These are phyloP conservation scores for Ambispora gerdemannii DNA, from an alignment of 192 early-diverging fungal genomes.

Conservation along the genomic window DNA sequence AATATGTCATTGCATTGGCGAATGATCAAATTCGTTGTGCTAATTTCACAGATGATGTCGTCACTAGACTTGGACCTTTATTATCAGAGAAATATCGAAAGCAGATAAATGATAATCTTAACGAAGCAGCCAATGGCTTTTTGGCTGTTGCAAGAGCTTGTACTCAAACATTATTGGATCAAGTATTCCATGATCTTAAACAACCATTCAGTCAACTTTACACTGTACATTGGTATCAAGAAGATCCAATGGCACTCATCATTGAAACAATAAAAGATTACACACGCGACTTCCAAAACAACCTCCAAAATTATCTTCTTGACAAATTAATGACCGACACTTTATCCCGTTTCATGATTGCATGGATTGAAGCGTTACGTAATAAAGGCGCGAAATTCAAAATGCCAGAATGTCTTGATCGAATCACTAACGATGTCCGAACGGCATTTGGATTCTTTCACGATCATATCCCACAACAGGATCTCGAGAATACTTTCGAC, in stretches of 20 bases:
- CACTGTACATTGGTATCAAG: constrained; percentile 87
- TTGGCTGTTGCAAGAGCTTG: constrained; percentile 80
- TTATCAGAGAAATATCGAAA: constrained; percentile 59
- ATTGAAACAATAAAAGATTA: constrained; percentile 96
- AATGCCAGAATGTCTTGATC: constrained; percentile 61
- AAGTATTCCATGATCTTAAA: constrained; percentile 78
- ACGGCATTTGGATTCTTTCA: constrained; percentile 75
- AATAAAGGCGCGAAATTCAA: constrained; percentile 76
- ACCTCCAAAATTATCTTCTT: constrained; percentile 88
- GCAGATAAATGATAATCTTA: constrained; percentile 62
- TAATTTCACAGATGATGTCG: constrained; percentile 84
- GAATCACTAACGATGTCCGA: constrained; percentile 73
- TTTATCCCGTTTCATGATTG: constrained; percentile 78
- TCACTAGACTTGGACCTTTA: constrained; percentile 53
- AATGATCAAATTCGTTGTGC: constrained; percentile 92
- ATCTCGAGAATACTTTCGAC: constrained; percentile 79
- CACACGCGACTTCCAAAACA: constrained; percentile 77
- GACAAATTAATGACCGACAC: constrained; percentile 82
- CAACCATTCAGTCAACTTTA: constrained; percentile 74
- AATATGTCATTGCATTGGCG: constrained; percentile 93
- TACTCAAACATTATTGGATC: constrained; percentile 73
- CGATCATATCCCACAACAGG: constrained; percentile 63
- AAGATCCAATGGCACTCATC: constrained; percentile 79
- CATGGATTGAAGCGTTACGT: constrained; percentile 81
- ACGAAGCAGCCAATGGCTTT: constrained; percentile 82